Percentiles rank a stretch among this genome's conserved stretches.
Conservation (phyloP, 306 rosid genomes). For the Prunus mira region DNA sequence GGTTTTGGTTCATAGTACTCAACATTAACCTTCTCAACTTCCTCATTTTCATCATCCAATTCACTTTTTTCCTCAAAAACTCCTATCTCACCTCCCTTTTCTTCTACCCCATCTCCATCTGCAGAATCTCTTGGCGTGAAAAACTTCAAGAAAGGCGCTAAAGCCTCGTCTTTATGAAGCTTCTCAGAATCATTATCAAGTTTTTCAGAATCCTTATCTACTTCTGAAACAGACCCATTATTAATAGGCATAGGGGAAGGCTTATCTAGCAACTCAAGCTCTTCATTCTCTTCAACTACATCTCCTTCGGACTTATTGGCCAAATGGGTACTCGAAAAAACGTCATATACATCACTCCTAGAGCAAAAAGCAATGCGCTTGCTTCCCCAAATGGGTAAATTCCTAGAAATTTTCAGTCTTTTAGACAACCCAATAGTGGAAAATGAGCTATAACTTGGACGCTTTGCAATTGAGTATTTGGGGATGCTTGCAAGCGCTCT, state of each 20-base stretch:
- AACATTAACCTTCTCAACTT: constrained; percentile 45
- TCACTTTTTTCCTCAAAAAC: constrained; percentile 41
- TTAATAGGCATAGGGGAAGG: constrained; percentile 53
- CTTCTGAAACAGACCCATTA: constrained; percentile 42
- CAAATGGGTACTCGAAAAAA: constrained; percentile 48
- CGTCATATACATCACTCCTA: constrained; percentile 49
- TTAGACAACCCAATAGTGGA: constrained; percentile 20
- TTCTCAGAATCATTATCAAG: constrained; percentile 32
- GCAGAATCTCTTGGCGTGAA: constrained; percentile 51
- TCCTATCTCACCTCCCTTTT: constrained; percentile 28
- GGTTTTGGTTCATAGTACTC: constrained; percentile 94
- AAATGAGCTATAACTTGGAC: constrained; percentile 22
- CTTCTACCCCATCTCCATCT: constrained; percentile 42
- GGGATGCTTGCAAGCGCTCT: constrained; percentile 12
- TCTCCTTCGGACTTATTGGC: constrained; percentile 37
- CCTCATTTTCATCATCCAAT: constrained; percentile 33
- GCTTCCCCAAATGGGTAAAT: constrained; percentile 31
- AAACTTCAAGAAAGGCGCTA: constrained; percentile 87
- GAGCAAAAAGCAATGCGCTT: constrained; percentile 54
- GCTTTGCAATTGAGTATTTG: constrained; percentile 13
- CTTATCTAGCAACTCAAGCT: constrained; percentile 65
- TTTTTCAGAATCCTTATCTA: constrained; percentile 32
- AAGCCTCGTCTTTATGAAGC: constrained; percentile 40
- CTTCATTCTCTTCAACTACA: constrained; percentile 45
- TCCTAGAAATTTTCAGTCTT: constrained; percentile 28